These are phyloP conservation scores for Soucietia sequanensis DNA, from an alignment of 805 yeast genomes.

Conservation along the genomic window DNA sequence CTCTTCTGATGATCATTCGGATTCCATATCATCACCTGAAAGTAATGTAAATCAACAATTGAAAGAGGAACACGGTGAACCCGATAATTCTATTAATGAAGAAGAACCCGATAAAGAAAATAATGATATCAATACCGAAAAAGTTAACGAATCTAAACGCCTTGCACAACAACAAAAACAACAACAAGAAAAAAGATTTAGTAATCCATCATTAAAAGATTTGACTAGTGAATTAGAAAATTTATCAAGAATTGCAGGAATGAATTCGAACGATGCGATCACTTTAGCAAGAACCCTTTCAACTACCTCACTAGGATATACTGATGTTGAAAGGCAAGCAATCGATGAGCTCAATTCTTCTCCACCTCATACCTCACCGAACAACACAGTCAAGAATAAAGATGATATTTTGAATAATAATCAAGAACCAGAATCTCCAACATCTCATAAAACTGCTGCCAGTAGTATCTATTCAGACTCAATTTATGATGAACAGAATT, in stretches of 20 bases:
- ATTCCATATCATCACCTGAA: not conserved
- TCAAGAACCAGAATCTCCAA: constrained; percentile 10
- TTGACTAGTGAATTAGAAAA: constrained; percentile 74
- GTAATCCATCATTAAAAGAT: constrained; percentile 65
- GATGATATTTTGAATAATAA: not conserved
- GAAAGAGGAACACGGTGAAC: not conserved
- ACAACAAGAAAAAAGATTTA: constrained; percentile 16
- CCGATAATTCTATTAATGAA: too few species aligned
- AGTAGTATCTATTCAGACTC: not conserved
- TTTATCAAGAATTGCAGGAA: constrained; percentile 72
- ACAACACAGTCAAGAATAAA: not conserved
- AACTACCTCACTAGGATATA: constrained; percentile 61
- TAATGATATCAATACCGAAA: not conserved
- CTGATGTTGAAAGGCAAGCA: constrained; percentile 47
- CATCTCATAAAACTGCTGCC: constrained; percentile 2
- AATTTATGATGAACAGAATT: not conserved
- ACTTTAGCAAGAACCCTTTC: constrained; percentile 80
- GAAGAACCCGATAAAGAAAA: too few species aligned
- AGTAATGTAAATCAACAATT: not conserved
- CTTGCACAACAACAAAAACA: constrained; percentile 4
- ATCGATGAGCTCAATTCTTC: constrained; percentile 28
- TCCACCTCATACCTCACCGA: constrained; percentile 18
- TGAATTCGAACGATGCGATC: constrained; percentile 77
- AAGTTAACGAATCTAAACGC: constrained; percentile 1
- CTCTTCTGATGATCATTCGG: constrained; percentile 1